These are phyloP conservation scores for Sequoiadendron giganteum DNA, from an alignment of 75 land plant genomes.

Conservation along the genomic window DNA sequence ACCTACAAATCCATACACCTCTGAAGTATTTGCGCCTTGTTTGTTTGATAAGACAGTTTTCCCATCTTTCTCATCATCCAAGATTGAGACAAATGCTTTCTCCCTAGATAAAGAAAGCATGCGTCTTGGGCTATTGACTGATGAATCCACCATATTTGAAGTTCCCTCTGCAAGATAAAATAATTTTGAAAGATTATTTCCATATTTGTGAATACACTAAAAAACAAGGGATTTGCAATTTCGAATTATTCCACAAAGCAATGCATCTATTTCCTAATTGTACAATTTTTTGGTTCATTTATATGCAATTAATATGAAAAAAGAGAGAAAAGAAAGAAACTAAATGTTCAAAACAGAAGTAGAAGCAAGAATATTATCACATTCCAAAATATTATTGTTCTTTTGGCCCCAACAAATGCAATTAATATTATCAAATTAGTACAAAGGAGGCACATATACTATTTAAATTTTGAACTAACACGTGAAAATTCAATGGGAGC, in stretches of 20 bases:
- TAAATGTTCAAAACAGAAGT: not conserved
- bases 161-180: not conserved
- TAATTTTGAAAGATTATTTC: not conserved
- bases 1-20: slow-evolving; percentile 95
- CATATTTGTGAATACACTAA: not conserved
- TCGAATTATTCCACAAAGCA: not conserved
- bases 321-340: not conserved
- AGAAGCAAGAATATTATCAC: not conserved
- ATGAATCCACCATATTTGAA: slow-evolving; percentile 10
- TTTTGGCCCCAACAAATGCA: not conserved
- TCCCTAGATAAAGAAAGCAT: slow-evolving; percentile 12
- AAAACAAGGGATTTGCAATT: not conserved
- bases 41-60: slow-evolving; percentile 13
- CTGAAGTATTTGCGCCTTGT: slow-evolving; percentile 81
- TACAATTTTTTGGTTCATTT: not conserved
- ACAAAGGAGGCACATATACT: not conserved
- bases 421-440: not conserved
- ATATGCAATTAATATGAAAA: not conserved
- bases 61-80: slow-evolving; percentile 10
- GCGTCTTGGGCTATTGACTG: slow-evolving; percentile 9
- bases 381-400: not conserved
- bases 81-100: slow-evolving; percentile 11
- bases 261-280: not conserved
- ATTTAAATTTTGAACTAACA: not conserved
- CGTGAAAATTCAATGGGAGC: not conserved